Evolutionary conservation across 306 rosid species (phyloP).

Genomic region (Castanea mollissima): DNA sequence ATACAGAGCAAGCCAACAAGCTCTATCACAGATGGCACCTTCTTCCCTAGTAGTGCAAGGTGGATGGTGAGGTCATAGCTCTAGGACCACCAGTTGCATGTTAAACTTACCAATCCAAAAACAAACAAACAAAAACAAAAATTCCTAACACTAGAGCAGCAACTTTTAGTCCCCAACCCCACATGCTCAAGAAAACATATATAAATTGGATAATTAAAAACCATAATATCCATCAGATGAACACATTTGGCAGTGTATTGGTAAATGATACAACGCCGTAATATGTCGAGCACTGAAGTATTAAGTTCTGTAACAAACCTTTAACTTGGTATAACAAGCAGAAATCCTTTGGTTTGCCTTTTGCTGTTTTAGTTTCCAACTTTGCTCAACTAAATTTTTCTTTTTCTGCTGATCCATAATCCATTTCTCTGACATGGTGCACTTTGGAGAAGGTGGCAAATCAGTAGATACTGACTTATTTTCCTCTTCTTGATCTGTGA

Average conservation of each 20-base stretch:
- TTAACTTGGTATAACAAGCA: constrained; percentile 66
- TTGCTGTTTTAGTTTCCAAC: constrained; percentile 68
- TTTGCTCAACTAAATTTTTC: constrained; percentile 62
- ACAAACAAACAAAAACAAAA: too few species aligned
- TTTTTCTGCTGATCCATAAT: constrained; percentile 76
- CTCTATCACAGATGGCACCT: too few species aligned
- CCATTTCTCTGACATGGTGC: constrained; percentile 91
- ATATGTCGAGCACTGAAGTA: constrained; percentile 8
- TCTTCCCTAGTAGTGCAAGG: too few species aligned
- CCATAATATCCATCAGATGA: background rate
- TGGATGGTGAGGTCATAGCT: too few species aligned
- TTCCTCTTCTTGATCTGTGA: constrained; percentile 55
- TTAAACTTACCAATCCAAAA: too few species aligned
- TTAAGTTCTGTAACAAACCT: constrained; percentile 48
- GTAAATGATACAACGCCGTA: background rate
- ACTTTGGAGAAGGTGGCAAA: constrained; percentile 54
- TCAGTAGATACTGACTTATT: constrained; percentile 46
- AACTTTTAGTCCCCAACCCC: background rate
- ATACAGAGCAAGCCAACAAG: too few species aligned
- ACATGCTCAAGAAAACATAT: background rate
- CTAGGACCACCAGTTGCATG: too few species aligned
- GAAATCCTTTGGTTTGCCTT: constrained; percentile 71
- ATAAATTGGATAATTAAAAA: background rate
- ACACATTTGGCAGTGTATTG: background rate
- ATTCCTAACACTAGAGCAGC: background rate